phyloP scores from a whole-genome alignment of 805 yeast species.

The Myxozyma mucilagina region DNA sequence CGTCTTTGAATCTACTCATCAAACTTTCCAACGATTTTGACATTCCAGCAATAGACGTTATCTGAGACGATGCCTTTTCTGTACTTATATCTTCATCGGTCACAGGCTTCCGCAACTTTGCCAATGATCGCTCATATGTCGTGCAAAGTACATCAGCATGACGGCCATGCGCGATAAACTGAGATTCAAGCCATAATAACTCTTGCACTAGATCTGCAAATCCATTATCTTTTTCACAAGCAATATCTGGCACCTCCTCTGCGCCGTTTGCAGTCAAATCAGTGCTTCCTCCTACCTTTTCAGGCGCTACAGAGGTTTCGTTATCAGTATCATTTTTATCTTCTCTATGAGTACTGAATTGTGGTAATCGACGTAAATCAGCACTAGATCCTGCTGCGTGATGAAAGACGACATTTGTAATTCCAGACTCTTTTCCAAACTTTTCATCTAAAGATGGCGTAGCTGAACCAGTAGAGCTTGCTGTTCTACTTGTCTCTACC shows the following conservation, averaged over 20 bases:
- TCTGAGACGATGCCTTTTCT: neutral
- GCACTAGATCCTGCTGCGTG: slow-evolving; percentile 3
- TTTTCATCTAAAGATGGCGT: neutral
- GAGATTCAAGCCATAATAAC: slow-evolving; percentile 14
- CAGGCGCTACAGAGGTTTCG: neutral
- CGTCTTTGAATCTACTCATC: too few species aligned
- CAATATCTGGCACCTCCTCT: too few species aligned
- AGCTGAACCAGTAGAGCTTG: slow-evolving; percentile 1
- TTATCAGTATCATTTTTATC: neutral
- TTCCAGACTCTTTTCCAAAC: neutral
- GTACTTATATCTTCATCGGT: neutral
- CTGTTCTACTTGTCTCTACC: neutral
- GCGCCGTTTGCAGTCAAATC: too few species aligned
- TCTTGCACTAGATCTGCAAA: slow-evolving; percentile 12
- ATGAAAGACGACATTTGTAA: neutral
- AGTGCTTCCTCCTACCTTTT: too few species aligned
- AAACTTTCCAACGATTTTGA: too few species aligned
- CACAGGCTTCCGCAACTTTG: neutral
- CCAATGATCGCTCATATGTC: slow-evolving; percentile 3
- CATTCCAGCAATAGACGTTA: neutral
- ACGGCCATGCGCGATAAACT: slow-evolving; percentile 12
- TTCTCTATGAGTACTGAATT: neutral
- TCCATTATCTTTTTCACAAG: too few species aligned
- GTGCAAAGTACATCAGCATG: slow-evolving; percentile 11
- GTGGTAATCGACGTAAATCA: neutral